Evolutionary conservation across 1,284 basidiomycete genomes (phyloP), one percentile per base, ranked within the genome.

Genomic region (Thelephora terrestris): DNA sequence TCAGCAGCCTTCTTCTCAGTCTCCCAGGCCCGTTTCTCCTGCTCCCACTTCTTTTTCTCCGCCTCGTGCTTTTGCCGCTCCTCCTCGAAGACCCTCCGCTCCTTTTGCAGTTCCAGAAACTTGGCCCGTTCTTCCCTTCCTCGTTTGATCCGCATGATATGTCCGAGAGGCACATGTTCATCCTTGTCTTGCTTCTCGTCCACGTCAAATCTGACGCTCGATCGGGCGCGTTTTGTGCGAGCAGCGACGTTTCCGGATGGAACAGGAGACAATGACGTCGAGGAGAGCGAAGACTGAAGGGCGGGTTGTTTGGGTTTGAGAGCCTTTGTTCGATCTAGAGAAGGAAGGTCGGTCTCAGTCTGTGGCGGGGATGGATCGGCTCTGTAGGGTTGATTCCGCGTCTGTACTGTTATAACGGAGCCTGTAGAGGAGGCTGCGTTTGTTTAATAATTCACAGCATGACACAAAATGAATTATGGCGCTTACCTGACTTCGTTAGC

Each of bases 121-220:
- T 64, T 72, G 42, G 75, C 78, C 64, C 85, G 85, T 63, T 83
- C 76, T 61, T 83, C 81, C 45, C 78, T 76, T 55, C 77, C 77
- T 67, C 81, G 79, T 66, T 77, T 79, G 58, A 75, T 72, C 45
- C 82, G 78, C 57, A 83, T 65, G 34, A 81, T 73, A 58, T 86
- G 78, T 20, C 75, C 77, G 35, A 85, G 66, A 0, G 85, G 85
- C 54, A 85, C 69, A 45, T 69, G 68, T 55, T 85, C 83, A 25
- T 83, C 79, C 55, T 78, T 81, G 52, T 65, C 61, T 48, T 75
- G 73, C 57, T 78, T 73, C 50, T 75, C 73, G 55, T 75, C 73
- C 55, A 81, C 79, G 24, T 73, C 78, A 54, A 86, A 86, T 23
- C 80, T 76, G 5, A 87, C 84, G n/a, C 76, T 79, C 44, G 73